Base-by-base conservation (phyloP, 495 filamentous ascomycete species). In the Penicillium daleae region DNA sequence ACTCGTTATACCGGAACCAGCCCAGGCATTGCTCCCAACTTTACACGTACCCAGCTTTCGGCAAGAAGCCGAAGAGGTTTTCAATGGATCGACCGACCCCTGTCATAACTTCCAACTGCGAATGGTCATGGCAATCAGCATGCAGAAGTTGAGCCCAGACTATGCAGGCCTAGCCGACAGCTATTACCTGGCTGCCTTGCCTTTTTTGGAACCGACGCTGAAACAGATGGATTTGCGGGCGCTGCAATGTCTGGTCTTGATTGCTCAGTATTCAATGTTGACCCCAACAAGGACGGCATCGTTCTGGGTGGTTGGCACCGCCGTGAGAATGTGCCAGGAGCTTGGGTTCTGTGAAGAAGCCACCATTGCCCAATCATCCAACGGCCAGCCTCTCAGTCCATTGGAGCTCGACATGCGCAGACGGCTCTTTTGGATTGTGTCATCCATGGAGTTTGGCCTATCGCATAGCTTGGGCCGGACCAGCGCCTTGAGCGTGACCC, bases 291-390 rank as follows among this genome's bases (percentile, higher is more conserved):
- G 92, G 50, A 96, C 92, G 24, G 91, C 94, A 21, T 89, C 88
- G 40, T 98, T 96, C 73, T 97, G 96, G 80, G 86, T 98, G 33
- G 86, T 96, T 44, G 94, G 94, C 13, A 84, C 93, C 35, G 92
- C 91, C 17, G 88, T 89, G 19, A 89, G 90, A 70, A 85, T 98
- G 27, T 90, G 89, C 70, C 93, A 97, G 69, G 89, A 96, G 52
- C 79, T 97, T 27, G 92, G 92, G 5, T 82, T 96, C 57, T 85
- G 86, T 17, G 91, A 96, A 66, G 94, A 97, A 76, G 89, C 89
- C 64, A 95, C 92, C 12, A 90, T 97, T 55, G 84, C 76, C 40
- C 66, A 84, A 63, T 82, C 85, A 33, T 77, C 75, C 2, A 71
- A 75, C 56, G 75, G 83, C 12, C 68, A 78, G 37, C 64, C 64